Conservation (phyloP, 1,284 basidiomycete species). For the Exobasidium rhododendri region DNA sequence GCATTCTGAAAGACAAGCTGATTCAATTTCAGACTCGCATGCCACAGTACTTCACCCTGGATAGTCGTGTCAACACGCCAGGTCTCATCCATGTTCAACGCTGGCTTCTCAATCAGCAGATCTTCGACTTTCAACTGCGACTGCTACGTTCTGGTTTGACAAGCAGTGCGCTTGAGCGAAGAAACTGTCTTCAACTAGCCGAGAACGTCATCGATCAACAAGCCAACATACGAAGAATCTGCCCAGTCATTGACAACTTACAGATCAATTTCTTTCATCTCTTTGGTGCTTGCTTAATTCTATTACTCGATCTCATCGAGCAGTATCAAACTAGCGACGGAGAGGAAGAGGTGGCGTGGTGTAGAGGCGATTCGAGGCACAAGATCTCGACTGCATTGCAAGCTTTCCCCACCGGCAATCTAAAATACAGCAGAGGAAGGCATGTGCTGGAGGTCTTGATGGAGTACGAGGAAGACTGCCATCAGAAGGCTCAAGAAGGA, state of each 20-base stretch:
- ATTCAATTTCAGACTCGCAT: slow-evolving; percentile 12
- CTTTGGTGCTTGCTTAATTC: slow-evolving; percentile 33
- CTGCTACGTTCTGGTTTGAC: slow-evolving; percentile 29
- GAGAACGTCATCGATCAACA: slow-evolving; percentile 35
- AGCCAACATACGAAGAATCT: slow-evolving; percentile 27
- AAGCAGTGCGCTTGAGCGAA: slow-evolving; percentile 23
- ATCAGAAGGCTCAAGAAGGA: neutral
- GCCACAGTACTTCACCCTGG: slow-evolving; percentile 30
- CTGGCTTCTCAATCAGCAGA: slow-evolving; percentile 36
- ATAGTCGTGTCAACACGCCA: slow-evolving; percentile 26
- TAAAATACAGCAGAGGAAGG: neutral
- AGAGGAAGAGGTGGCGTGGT: neutral
- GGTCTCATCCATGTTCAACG: slow-evolving; percentile 32
- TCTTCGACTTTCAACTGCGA: slow-evolving; percentile 34
- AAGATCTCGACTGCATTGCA: neutral
- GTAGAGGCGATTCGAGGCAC: neutral
- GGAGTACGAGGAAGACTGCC: neutral
- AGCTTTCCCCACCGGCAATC: neutral
- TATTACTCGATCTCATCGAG: slow-evolving; percentile 15
- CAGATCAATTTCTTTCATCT: slow-evolving; percentile 36
- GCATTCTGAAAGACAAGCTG: slow-evolving; percentile 15
- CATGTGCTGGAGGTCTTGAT: neutral
- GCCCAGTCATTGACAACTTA: slow-evolving; percentile 37
- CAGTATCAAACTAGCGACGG: neutral
- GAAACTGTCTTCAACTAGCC: slow-evolving; percentile 30